Conservation (phyloP, 331 rosid species). For the Phaseolus coccineus region DNA sequence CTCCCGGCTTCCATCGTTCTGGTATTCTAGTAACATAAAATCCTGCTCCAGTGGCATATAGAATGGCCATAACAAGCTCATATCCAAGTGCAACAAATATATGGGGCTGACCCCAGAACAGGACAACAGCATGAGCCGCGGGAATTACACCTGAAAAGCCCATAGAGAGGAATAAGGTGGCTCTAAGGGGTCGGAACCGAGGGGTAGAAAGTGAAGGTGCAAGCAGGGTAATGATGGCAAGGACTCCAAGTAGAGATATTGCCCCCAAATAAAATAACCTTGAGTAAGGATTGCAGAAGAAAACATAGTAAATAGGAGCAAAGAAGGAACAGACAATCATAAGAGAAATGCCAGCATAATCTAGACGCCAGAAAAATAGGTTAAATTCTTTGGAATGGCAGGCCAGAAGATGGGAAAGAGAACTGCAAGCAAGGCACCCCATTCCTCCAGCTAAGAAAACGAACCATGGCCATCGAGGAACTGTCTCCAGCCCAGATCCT, state of each 20-base stretch:
- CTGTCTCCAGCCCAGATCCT: constrained; percentile 38
- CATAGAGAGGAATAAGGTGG: constrained; percentile 73
- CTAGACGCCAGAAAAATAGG: constrained; percentile 83
- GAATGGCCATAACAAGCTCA: constrained; percentile 77
- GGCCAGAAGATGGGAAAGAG: constrained; percentile 81
- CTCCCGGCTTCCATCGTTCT: constrained; percentile 81
- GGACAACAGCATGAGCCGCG: constrained; percentile 65
- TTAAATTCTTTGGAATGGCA: constrained; percentile 77
- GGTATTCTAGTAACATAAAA: constrained; percentile 75
- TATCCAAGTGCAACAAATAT: constrained; percentile 60
- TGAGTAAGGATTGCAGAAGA: constrained; percentile 64
- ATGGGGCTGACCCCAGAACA: constrained; percentile 66
- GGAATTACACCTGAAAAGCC: constrained; percentile 89
- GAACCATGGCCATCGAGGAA: constrained; percentile 85
- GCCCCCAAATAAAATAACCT: constrained; percentile 65
- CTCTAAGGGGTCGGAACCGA: constrained; percentile 69
- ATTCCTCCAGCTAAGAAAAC: constrained; percentile 80
- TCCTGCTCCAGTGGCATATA: constrained; percentile 73
- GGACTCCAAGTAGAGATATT: constrained; percentile 66
- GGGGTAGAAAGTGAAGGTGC: constrained; percentile 64
- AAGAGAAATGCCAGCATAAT: constrained; percentile 79
- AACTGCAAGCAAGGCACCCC: constrained; percentile 82
- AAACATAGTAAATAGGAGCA: constrained; percentile 81
- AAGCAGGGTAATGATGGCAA: constrained; percentile 68
- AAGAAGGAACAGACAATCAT: constrained; percentile 85